Base-by-base conservation (phyloP, 768 basidiomycete species). In the Cystobasidium ongulense region DNA sequence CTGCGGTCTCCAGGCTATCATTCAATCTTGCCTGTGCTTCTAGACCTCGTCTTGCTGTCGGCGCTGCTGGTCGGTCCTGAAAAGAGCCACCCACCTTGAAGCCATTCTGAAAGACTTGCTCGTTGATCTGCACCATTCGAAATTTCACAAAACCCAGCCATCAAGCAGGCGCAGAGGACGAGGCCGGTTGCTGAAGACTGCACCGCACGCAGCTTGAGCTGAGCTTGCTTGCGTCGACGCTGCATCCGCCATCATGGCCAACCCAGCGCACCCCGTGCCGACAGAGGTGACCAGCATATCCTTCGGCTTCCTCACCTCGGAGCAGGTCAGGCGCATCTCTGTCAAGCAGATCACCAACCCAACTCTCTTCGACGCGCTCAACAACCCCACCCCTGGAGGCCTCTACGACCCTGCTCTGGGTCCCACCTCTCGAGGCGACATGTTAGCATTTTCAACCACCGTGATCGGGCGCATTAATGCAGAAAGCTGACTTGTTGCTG, bases 341-440 rank as follows among this genome's bases (percentile, higher is more conserved):
- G 95, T 98, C 79, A 94, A 96, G 83, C 92, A 96, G 83, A 89
- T 98, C 76, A 86, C 92, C 66, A 98, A 98, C 81, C 90, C 93
- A 1, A 85, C 90, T 74, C 86, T 99, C 50, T 86, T 98, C 76
- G 93, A 99, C 83, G 92, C 95, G 81, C 83, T 97, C 41, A 93
- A 94, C 81, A 84, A 90, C 77, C 96, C 96, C 1, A 98, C 91
- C 78, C 84, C 86, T 71, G 92, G 92, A 29, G 95, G 93, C 72
- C 84, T 99, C 54, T 99, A 99, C 78, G 96, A 99, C 82, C 90
- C 93, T 50, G 89, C 91, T 29, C 87, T 98, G 46, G 96, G 96
- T 1, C 96, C 96, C 50, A 88, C 87, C 80, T 88, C 89, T 77
- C 87, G 86, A 72, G 87, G 89, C 70, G 96, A 97, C 81, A 88